Evolutionary conservation across 768 basidiomycete genomes (phyloP).

Genomic region (Termitomyces bulborhizus): DNA sequence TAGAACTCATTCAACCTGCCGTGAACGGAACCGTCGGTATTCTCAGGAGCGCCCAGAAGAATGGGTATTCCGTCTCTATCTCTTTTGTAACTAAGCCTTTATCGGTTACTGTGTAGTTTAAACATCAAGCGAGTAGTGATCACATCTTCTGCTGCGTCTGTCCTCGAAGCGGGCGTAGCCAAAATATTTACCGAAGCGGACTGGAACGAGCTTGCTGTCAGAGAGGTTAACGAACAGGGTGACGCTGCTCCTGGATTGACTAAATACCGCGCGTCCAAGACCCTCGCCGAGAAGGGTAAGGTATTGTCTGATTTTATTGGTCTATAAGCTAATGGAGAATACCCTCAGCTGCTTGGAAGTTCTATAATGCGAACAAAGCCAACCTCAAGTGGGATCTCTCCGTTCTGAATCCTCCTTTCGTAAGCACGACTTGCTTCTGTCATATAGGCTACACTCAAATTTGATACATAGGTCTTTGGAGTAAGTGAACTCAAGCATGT

Average conservation of each 20-base stretch:
- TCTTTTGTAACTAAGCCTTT: neutral
- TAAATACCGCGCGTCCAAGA: constrained; percentile 56
- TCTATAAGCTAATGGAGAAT: neutral
- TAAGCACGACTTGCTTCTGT: constrained; percentile 12
- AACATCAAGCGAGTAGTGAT: constrained; percentile 54
- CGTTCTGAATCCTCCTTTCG: constrained; percentile 46
- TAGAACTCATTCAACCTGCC: constrained; percentile 66
- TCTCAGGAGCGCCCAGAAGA: constrained; percentile 50
- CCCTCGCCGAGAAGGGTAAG: constrained; percentile 49
- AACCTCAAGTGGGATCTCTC: constrained; percentile 46
- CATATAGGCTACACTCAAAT: neutral
- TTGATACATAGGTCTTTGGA: constrained; percentile 21
- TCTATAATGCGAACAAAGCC: constrained; percentile 29
- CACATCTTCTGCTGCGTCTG: constrained; percentile 50
- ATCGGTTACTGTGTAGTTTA: neutral
- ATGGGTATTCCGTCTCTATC: constrained; percentile 28
- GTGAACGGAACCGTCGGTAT: constrained; percentile 64
- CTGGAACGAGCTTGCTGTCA: constrained; percentile 52
- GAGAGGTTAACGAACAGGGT: constrained; percentile 44
- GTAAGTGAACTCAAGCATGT: constrained; percentile 11
- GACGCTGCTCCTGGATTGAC: constrained; percentile 28
- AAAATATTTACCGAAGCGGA: constrained; percentile 39
- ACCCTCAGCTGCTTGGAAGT: constrained; percentile 36
- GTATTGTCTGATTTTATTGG: neutral
- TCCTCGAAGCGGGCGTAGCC: constrained; percentile 23